Base-by-base conservation (phyloP, 768 basidiomycete species). In the Boletus subcaerulescens region DNA sequence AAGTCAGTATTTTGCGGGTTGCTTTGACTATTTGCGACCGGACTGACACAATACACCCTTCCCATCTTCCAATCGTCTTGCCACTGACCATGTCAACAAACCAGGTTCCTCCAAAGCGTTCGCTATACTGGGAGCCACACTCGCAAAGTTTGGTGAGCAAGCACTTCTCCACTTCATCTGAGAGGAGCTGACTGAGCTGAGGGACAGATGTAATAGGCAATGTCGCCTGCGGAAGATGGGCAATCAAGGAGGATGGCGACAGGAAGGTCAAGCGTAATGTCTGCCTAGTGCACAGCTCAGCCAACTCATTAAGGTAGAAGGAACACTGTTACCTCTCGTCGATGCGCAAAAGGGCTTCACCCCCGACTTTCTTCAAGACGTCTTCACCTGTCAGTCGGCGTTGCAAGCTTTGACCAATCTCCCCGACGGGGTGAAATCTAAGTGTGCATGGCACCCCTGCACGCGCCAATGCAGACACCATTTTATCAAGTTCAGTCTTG, bases 151-250 rank as follows among this genome's bases (percentile, higher is more conserved):
- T 74, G 33, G 80, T 74, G 29, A 93, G 75, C 13, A 93, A 70
- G 61, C 85, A 86, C 35, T 79, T 77, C 65, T 88, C 86, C 22
- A 90, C 81, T 67, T 95, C 93, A 59, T 93, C 87, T 22, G 77
- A 76, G 12, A 95, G 77, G 24, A 95, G 74, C 55, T 91, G 85
- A 24, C 77, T 75, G 35, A 95, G 76, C 64, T 93, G 89, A 6
- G 88, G 83, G 22, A 93, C 80, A 3, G 90, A 89, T 4, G 85
- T 81, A 14, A 93, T 82, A 1, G 79, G 65, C 17, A 92, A 70
- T 2, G 87, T 92, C 14, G 90, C 89, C 71, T 91, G 90, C 6
- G 89, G 80, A 20, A 93, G 79, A 65, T 91, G 88, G 0, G 86
- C 90, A n/a, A 79, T 83, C 26, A 93, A 70, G 11, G 81, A 80